Evolutionary conservation across 1,284 basidiomycete genomes (phyloP).

Genomic region (Phenoliferia sp.): DNA sequence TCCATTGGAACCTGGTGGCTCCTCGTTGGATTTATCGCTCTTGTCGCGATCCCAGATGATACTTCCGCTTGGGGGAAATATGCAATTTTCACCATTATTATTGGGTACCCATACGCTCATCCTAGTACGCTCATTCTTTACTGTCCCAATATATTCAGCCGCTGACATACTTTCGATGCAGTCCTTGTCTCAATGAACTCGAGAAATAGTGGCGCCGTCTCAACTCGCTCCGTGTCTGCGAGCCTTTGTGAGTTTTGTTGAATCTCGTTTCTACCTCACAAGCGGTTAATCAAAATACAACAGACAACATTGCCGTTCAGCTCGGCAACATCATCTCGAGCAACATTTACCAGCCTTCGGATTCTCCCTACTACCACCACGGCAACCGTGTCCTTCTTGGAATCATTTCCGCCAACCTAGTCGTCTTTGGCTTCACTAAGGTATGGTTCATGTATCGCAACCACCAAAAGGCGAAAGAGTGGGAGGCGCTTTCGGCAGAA

Average conservation of each 20-base stretch:
- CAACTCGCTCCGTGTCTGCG: slow-evolving; percentile 28
- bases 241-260: slow-evolving; percentile 7
- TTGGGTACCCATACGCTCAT: slow-evolving; percentile 24
- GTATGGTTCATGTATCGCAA: slow-evolving; percentile 31
- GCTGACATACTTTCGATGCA: neutral
- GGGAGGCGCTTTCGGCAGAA: slow-evolving; percentile 30
- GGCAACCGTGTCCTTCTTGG: slow-evolving; percentile 27
- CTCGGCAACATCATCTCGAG: neutral
- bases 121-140: neutral
- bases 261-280: neutral
- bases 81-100: slow-evolving; percentile 6
- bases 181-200: slow-evolving; percentile 23
- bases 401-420: slow-evolving; percentile 23
- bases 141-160: neutral
- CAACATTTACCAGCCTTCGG: neutral
- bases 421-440: slow-evolving; percentile 13
- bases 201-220: slow-evolving; percentile 21
- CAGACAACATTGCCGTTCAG: slow-evolving; percentile 1
- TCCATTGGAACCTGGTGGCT: slow-evolving; percentile 23
- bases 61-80: slow-evolving; percentile 23
- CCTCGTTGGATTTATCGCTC: slow-evolving; percentile 16
- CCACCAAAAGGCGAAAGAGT: slow-evolving; percentile 13
- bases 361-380: slow-evolving; percentile 10
- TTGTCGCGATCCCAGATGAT: slow-evolving; percentile 9
- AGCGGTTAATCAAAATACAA: neutral